A percentile compares a stretch with the other conserved stretches of the same genome.
Evolutionary conservation across 2,329 filamentous ascomycete species (phyloP).

Genomic region (Talaromyces sp.): DNA sequence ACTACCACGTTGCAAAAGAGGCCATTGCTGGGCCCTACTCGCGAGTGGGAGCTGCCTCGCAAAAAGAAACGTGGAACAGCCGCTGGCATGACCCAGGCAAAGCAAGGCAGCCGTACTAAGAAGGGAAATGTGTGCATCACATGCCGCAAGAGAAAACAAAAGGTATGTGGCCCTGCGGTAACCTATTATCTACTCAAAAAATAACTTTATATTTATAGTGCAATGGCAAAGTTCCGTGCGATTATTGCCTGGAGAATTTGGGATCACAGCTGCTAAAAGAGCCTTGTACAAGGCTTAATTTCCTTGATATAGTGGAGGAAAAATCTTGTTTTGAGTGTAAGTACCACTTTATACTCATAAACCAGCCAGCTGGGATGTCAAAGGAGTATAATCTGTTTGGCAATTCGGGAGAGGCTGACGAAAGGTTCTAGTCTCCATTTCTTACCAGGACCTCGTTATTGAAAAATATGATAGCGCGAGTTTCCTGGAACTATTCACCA

Average conservation of each 20-base stretch:
- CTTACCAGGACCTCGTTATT: background rate
- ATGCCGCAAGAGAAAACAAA: background rate
- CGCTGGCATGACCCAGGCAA: background rate
- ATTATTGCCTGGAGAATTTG: background rate
- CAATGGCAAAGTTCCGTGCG: background rate
- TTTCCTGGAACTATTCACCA: background rate
- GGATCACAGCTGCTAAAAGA: background rate
- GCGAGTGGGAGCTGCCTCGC: background rate
- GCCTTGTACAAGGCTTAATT: background rate
- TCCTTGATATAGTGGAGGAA: background rate
- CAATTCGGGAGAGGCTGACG: background rate
- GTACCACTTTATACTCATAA: background rate
- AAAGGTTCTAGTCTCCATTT: background rate
- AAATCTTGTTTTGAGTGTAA: background rate
- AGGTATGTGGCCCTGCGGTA: background rate
- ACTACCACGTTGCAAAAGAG: background rate
- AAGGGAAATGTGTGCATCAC: background rate
- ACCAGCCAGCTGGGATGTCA: background rate
- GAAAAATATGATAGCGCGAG: background rate
- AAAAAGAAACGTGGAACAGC: background rate
- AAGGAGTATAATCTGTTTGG: background rate
- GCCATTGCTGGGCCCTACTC: background rate
- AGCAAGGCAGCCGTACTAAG: background rate
- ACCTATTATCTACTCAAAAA: too few species aligned
- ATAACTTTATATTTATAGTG: background rate